Conservation (phyloP, 2,329 filamentous ascomycete genomes). For the Volutella citrinella region DNA sequence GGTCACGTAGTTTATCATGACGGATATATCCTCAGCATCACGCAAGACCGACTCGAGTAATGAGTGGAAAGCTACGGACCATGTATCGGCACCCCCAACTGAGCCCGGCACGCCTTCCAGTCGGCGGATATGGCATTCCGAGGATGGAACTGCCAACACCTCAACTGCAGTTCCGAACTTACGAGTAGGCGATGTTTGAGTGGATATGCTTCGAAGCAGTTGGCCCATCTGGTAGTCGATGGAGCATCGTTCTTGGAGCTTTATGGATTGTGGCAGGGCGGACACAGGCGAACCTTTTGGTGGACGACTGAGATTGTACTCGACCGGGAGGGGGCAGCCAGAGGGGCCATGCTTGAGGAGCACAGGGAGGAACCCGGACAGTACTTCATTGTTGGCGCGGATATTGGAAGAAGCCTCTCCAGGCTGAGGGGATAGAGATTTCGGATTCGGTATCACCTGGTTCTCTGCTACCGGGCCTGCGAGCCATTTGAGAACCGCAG, state of each 20-base stretch:
- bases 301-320: conserved; percentile 43
- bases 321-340: conserved; percentile 26
- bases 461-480: conserved; percentile 19
- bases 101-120: conserved; percentile 21
- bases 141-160: conserved; percentile 21
- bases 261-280: conserved; percentile 31
- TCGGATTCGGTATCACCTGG: too few relatives aligned
- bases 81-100: conserved; percentile 36
- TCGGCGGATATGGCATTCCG: conserved; percentile 11
- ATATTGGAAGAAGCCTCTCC: too few relatives aligned
- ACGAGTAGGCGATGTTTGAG: conserved; percentile 41
- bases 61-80: conserved; percentile 55
- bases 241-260: conserved; percentile 29
- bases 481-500: conserved; percentile 44
- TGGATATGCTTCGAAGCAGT: conserved; percentile 43
- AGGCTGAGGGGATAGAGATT: too few relatives aligned
- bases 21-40: conserved; percentile 58
- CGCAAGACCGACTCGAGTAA: conserved; percentile 55
- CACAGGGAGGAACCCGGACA: conserved; percentile 37
- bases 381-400: too few relatives aligned
- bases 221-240: conserved; percentile 47
- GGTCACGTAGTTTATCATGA: conserved; percentile 54
- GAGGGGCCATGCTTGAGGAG: conserved; percentile 37
- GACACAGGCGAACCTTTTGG: conserved; percentile 37
- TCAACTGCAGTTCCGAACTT: conserved; percentile 42